These are phyloP conservation scores for Acacia pycnantha DNA, from an alignment of 331 rosid genomes.

Conservation along the genomic window DNA sequence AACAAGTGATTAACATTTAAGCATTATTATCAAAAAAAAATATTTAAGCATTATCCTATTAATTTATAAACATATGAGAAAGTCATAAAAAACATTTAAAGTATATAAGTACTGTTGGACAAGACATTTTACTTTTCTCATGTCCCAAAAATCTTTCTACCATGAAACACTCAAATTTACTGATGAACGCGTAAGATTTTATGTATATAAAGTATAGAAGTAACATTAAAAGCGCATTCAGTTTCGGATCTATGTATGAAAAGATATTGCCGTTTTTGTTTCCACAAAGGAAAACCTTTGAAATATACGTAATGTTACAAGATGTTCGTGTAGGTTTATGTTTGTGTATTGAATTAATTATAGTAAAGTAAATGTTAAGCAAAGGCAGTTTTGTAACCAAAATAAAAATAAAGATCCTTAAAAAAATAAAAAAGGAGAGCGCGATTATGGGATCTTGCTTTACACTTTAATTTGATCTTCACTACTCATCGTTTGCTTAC, in stretches of 20 bases:
- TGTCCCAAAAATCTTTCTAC: not conserved
- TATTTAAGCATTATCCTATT: not conserved
- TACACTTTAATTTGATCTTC: slow-evolving; percentile 21
- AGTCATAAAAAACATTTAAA: not conserved
- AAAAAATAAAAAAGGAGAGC: not conserved
- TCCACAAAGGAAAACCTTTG: not conserved
- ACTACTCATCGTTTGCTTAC: slow-evolving; percentile 9
- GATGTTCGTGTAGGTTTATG: not conserved
- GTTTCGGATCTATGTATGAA: not conserved
- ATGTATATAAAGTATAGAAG: not conserved
- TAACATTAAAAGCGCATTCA: not conserved
- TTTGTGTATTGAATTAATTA: not conserved
- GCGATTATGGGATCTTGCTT: slow-evolving; percentile 10
- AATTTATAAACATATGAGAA: not conserved
- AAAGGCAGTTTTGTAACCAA: not conserved
- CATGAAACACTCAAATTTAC: not conserved
- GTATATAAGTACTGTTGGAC: not conserved
- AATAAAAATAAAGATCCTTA: not conserved
- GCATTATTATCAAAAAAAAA: no score
- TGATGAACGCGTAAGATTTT: not conserved
- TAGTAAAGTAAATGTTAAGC: not conserved
- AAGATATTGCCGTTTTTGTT: not conserved
- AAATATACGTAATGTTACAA: not conserved
- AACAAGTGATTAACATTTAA: not conserved
- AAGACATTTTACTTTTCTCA: not conserved